Percentiles rank a stretch among this genome's conserved stretches.
These are phyloP conservation scores for Apocynum venetum DNA, from an alignment of 257 asterid species.

Conservation along the genomic window DNA sequence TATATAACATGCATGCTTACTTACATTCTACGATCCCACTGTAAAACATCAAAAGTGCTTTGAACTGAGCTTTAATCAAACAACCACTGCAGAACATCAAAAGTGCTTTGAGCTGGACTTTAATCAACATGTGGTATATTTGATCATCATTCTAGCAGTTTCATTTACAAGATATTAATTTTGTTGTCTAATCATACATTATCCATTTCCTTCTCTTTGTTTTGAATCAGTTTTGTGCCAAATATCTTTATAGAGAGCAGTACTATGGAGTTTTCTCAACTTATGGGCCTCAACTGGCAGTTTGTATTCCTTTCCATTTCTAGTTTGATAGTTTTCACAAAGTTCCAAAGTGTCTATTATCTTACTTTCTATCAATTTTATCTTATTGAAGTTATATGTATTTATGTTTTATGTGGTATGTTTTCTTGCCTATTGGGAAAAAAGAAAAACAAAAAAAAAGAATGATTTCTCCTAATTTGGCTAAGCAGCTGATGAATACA, in stretches of 20 bases:
- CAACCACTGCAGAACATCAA: slow-evolving; percentile 11
- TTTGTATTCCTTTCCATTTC: slow-evolving; percentile 16
- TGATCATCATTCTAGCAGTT: neutral
- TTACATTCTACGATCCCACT: neutral
- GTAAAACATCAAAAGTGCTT: neutral
- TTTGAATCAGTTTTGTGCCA: slow-evolving; percentile 41
- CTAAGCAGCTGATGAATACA: neutral
- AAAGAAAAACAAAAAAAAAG: too few species aligned
- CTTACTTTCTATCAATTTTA: neutral
- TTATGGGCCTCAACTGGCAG: slow-evolving; percentile 45
- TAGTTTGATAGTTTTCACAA: neutral
- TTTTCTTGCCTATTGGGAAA: neutral
- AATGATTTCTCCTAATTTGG: neutral
- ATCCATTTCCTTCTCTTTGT: slow-evolving; percentile 1
- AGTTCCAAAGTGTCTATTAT: neutral
- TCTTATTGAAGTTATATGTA: neutral
- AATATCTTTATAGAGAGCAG: slow-evolving; percentile 48
- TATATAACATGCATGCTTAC: too few species aligned
- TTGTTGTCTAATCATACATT: neutral
- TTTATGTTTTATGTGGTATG: neutral
- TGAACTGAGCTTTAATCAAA: neutral
- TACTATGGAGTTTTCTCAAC: slow-evolving; percentile 40
- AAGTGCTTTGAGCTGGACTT: slow-evolving; percentile 23
- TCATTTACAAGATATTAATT: neutral
- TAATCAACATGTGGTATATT: slow-evolving; percentile 19